A percentile compares a stretch with the other conserved stretches of the same genome.
Evolutionary conservation across 1,284 basidiomycete species (phyloP).

Genomic region (Cryptococcus sp.): DNA sequence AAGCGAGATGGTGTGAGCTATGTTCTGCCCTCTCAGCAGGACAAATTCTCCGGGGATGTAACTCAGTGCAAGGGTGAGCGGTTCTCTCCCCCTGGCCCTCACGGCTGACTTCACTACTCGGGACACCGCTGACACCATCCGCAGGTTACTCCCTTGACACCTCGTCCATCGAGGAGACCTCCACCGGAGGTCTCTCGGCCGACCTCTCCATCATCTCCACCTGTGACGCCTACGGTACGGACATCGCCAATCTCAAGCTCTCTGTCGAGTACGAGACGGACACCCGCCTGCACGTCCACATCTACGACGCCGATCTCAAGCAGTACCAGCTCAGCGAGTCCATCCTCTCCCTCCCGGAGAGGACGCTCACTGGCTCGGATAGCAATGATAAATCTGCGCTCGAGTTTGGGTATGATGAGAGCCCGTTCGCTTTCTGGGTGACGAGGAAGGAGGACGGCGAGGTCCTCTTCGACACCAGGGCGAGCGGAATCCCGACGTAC

Average conservation of each 20-base stretch:
- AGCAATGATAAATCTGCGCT: slow-evolving; percentile 12
- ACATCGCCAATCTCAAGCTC: slow-evolving; percentile 62
- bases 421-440: slow-evolving; percentile 75
- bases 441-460: slow-evolving; percentile 55
- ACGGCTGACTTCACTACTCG: no score
- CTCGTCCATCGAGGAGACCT: slow-evolving; percentile 3
- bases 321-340: slow-evolving; percentile 69
- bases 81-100: no score
- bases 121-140: neutral
- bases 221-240: slow-evolving; percentile 67
- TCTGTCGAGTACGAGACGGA: slow-evolving; percentile 32
- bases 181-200: slow-evolving; percentile 16
- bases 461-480: slow-evolving; percentile 64
- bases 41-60: slow-evolving; percentile 19
- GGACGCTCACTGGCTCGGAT: slow-evolving; percentile 41
- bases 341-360: slow-evolving; percentile 64
- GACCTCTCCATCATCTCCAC: slow-evolving; percentile 5
- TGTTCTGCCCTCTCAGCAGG: slow-evolving; percentile 7
- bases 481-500: slow-evolving; percentile 57
- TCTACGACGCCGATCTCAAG: slow-evolving; percentile 57
- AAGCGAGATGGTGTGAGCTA: neutral
- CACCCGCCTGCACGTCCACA: slow-evolving; percentile 63
- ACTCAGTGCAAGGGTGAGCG: slow-evolving; percentile 18
- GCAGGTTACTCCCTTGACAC: slow-evolving; percentile 15
- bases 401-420: slow-evolving; percentile 62